phyloP scores from a whole-genome alignment of 2,329 filamentous ascomycete species.

The Coniella vitis region DNA sequence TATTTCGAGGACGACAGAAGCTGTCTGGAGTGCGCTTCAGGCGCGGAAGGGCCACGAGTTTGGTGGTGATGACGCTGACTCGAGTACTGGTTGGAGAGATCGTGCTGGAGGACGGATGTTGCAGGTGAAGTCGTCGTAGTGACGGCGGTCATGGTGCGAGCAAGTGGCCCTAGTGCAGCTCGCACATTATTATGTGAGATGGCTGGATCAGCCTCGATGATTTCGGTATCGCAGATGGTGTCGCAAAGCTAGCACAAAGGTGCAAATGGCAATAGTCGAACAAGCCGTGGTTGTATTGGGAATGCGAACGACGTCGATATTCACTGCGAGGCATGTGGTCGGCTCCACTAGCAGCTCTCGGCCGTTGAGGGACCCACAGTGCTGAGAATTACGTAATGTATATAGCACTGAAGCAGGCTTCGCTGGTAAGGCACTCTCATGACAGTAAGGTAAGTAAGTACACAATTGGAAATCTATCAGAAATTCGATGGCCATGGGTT shows the following conservation, averaged over 20 bases:
- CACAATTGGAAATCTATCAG: too few relatives aligned
- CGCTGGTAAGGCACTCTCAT: too few relatives aligned
- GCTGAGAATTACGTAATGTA: too few relatives aligned
- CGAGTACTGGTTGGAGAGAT: background rate
- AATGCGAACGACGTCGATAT: background rate
- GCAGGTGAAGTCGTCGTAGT: slow-evolving; percentile 8
- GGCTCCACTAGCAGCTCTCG: too few relatives aligned
- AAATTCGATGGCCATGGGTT: too few relatives aligned
- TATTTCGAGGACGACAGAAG: background rate
- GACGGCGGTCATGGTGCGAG: slow-evolving; percentile 12
- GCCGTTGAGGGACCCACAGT: too few relatives aligned
- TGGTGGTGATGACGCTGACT: background rate
- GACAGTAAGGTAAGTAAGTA: too few relatives aligned
- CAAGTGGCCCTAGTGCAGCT: slow-evolving; percentile 8
- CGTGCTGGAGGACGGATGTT: background rate
- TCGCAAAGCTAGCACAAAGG: too few relatives aligned
- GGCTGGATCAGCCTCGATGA: background rate
- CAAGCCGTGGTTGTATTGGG: background rate
- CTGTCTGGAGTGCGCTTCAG: background rate
- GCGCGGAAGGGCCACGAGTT: background rate
- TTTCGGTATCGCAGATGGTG: background rate
- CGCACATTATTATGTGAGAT: slow-evolving; percentile 6
- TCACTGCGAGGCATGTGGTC: too few relatives aligned
- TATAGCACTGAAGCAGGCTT: too few relatives aligned
- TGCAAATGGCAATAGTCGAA: background rate